Conservation (phyloP, 2,329 filamentous ascomycete genomes). For the Colletotrichum tropicale region DNA sequence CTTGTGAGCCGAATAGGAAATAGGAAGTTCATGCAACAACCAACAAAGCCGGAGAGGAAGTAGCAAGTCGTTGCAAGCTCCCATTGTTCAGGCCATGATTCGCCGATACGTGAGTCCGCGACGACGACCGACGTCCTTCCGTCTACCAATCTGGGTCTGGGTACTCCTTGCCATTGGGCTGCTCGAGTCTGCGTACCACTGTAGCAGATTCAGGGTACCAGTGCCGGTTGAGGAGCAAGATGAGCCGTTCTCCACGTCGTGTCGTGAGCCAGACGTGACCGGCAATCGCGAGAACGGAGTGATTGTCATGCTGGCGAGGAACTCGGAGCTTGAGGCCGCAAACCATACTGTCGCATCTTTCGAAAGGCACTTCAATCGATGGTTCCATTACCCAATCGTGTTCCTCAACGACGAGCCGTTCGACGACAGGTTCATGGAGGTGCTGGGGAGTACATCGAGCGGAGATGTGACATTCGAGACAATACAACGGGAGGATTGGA, state of each 20-base stretch:
- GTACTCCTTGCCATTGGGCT: conserved; percentile 2
- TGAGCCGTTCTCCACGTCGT: conserved; percentile 9
- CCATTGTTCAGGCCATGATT: neutral
- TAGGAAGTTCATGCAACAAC: neutral
- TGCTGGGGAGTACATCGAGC: conserved; percentile 38
- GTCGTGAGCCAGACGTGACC: neutral
- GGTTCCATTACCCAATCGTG: conserved; percentile 50
- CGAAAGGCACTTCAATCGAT: conserved; percentile 49
- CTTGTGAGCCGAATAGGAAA: neutral
- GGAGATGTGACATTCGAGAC: conserved; percentile 45
- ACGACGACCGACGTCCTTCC: neutral
- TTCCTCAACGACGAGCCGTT: conserved; percentile 52
- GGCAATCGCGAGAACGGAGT: conserved; percentile 45
- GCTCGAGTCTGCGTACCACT: neutral
- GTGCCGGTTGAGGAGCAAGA: neutral
- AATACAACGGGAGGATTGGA: conserved; percentile 44
- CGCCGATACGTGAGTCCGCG: conserved; percentile 10
- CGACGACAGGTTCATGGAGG: conserved; percentile 40
- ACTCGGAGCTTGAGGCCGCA: conserved; percentile 43
- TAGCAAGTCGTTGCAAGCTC: neutral
- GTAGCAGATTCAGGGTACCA: neutral
- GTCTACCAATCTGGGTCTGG: neutral
- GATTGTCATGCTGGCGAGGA: conserved; percentile 51
- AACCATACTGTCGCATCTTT: conserved; percentile 43
- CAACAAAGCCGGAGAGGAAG: neutral